Evolutionary conservation across 371 early-diverging fungal species (phyloP).

Genomic region (Mortierella sp.): DNA sequence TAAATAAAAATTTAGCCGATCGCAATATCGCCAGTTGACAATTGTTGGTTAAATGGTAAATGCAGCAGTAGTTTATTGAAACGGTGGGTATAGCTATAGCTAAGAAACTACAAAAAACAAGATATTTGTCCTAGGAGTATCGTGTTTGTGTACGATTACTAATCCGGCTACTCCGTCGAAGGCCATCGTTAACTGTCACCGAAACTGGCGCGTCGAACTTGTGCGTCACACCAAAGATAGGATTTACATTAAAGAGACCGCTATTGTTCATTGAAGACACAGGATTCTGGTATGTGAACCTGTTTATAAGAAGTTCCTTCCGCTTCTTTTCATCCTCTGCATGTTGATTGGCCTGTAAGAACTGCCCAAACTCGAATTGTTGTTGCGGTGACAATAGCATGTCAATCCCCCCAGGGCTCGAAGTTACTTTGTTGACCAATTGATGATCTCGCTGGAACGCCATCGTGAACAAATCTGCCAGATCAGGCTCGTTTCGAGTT

Average conservation of each 20-base stretch:
- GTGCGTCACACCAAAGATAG: neutral
- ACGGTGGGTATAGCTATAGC: neutral
- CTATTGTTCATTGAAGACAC: neutral
- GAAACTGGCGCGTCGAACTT: conserved; percentile 14
- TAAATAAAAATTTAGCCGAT: neutral
- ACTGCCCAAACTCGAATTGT: conserved; percentile 53
- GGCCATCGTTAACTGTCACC: conserved; percentile 5
- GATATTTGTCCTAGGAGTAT: neutral
- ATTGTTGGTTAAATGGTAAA: no score
- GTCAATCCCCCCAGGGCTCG: conserved; percentile 47
- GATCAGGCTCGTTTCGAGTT: conserved; percentile 32
- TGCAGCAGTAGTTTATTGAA: neutral
- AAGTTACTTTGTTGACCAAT: conserved; percentile 34
- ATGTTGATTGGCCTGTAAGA: conserved; percentile 27
- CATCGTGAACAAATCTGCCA: conserved; percentile 50
- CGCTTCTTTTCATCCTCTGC: conserved; percentile 30
- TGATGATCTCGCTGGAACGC: conserved; percentile 48
- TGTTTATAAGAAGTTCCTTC: conserved; percentile 20
- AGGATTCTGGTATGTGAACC: conserved; percentile 9
- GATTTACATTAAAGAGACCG: conserved; percentile 2
- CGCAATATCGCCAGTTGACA: neutral
- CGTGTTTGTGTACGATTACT: neutral
- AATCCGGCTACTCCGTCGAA: conserved; percentile 10
- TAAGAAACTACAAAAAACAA: neutral
- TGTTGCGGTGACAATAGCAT: conserved; percentile 50